A percentile compares a stretch with the other conserved stretches of the same genome.
These are phyloP conservation scores for Isabelozyma gotoi DNA, from an alignment of 805 yeast species.

Conservation along the genomic window DNA sequence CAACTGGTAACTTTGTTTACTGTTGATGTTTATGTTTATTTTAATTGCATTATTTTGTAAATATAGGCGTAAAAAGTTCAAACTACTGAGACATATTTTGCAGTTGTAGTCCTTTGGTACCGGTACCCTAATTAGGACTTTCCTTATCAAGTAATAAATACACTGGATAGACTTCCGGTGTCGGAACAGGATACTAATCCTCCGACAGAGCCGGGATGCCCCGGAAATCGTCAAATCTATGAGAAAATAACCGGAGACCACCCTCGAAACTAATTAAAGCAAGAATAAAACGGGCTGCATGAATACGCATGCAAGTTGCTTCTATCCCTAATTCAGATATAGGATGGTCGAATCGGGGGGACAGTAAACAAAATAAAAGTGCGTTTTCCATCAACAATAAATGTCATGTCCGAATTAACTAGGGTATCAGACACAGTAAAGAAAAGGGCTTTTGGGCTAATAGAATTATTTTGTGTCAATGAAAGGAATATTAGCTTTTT, in stretches of 20 bases:
- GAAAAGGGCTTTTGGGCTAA: no score
- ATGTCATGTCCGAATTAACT: not conserved
- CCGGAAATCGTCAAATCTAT: not conserved
- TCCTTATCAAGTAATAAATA: not conserved
- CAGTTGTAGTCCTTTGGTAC: not conserved
- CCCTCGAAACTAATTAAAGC: no score
- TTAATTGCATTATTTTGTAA: no score
- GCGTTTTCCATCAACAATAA: not conserved
- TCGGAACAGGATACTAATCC: not conserved
- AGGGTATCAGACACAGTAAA: no score
- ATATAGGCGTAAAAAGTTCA: no score
- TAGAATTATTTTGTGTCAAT: no score
- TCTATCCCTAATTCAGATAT: not conserved
- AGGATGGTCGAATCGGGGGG: not conserved
- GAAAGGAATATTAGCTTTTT: not conserved
- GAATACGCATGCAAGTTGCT: not conserved
- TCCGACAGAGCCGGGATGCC: not conserved
- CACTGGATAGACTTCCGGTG: not conserved
- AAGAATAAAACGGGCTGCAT: not conserved
- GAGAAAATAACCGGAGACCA: no score
- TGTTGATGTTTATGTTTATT: no score
- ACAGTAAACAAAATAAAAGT: not conserved
- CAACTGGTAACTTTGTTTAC: no score
- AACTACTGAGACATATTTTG: not conserved
- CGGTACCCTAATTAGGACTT: not conserved